Base-by-base conservation (phyloP, 2,329 filamentous ascomycete species). In the Trichoderma harzianum region DNA sequence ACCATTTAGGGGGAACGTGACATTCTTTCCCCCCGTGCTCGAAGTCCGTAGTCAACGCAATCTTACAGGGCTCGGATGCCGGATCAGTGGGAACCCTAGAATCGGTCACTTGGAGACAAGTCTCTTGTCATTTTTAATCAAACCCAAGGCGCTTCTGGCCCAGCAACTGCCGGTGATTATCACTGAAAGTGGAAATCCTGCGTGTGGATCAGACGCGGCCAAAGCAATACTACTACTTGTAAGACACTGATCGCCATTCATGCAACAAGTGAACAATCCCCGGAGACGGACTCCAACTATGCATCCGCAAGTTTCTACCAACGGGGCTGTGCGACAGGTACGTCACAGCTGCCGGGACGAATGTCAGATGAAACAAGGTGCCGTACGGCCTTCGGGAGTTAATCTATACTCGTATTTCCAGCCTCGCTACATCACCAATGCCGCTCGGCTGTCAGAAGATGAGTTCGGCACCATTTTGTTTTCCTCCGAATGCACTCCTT, bases 61-160 rank as follows among this genome's bases (percentile, higher is more conserved):
- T 57, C 63, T 57, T 66, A 66, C 47, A 57, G 10, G 64, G 51
- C 51, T 68, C 65, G 34, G 65, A 58, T 58, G 53, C 65, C 65
- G 65, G 65, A 51, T 64, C 24, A 58, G 34, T 43, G 65, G 65
- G 26, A 68, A 32, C 51, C 34, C 16, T 21, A 21, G 16, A 43
- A 32, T 58, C 53, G 32, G 53, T 36, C 51, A 57, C 51, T 53
- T 43, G 51, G 18, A 67, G 64, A 67, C 14, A 18, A 14, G 32
- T 58, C 32, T 57, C 4, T 58, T 68, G 34, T 43, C 34, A 43
- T 36, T 43, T 65, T 53, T 16, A 28, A 24, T 28, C 10, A 34
- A 53, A 51, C 12, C n/a, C 24, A 43, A 39, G 34, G 53, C 18
- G 55, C 34, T 43, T 58, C 55, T 43, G 65, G 21, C 26, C 34